Percentiles rank a stretch among this genome's conserved stretches.
These are phyloP conservation scores for Aegilops sharonensis DNA, from an alignment of 176 grass and related monocot genomes.

Conservation along the genomic window DNA sequence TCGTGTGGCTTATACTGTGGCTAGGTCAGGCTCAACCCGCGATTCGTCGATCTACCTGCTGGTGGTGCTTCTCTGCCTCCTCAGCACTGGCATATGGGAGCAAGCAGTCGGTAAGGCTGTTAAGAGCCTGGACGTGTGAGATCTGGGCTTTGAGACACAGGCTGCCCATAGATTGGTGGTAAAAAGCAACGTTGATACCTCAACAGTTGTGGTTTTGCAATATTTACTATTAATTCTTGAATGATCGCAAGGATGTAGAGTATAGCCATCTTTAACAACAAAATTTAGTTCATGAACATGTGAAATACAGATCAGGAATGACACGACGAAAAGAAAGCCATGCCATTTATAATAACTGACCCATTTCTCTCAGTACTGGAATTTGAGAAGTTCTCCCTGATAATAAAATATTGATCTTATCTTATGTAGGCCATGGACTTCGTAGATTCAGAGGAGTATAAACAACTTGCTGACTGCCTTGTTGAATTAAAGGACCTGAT, in stretches of 20 bases:
- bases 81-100: neutral
- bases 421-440: conserved; percentile 66
- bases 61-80: neutral
- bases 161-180: neutral
- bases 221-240: neutral
- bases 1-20: neutral
- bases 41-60: neutral
- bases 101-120: neutral
- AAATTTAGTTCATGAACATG: neutral
- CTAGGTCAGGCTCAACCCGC: neutral
- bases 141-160: neutral
- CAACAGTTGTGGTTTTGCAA: neutral
- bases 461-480: conserved; percentile 55
- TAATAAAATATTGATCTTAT: neutral
- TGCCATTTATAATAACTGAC: neutral
- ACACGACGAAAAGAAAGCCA: neutral
- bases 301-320: neutral
- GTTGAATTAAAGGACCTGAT: conserved; percentile 52
- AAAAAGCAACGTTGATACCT: neutral
- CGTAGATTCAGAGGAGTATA: conserved; percentile 44
- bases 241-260: neutral
- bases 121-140: neutral
- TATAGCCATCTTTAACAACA: neutral
- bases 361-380: neutral
- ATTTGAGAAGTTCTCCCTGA: neutral